phyloP scores from a whole-genome alignment of 192 early-diverging fungal genomes.

The Coemansia sp. region DNA sequence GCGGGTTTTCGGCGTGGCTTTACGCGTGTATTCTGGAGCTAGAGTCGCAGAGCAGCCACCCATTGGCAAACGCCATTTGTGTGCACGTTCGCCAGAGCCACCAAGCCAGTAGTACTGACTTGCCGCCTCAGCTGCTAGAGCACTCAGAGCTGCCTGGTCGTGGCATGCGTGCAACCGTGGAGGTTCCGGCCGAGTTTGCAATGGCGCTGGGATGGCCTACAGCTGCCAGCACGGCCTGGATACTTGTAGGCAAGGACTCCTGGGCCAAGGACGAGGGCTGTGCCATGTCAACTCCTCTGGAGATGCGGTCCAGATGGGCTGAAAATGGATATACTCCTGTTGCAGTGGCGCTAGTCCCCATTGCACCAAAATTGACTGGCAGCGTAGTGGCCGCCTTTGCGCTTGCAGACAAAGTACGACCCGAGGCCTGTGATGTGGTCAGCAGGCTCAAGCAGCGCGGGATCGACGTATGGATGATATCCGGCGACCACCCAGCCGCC shows the following conservation, averaged over 20 bases:
- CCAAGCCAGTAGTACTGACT: not conserved
- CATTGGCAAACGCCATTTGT: constrained; percentile 72
- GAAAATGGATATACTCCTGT: constrained; percentile 65
- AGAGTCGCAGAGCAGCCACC: constrained; percentile 85
- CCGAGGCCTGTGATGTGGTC: constrained; percentile 74
- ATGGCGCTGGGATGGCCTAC: constrained; percentile 27
- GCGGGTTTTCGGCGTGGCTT: constrained; percentile 51
- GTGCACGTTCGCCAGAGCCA: constrained; percentile 53
- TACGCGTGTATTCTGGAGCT: constrained; percentile 60
- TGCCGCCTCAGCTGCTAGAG: constrained; percentile 17
- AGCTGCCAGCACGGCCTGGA: constrained; percentile 7
- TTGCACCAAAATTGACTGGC: constrained; percentile 55
- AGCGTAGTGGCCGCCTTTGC: constrained; percentile 64
- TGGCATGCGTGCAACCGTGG: constrained; percentile 38
- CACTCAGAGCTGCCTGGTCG: constrained; percentile 44
- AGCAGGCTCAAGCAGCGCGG: constrained; percentile 67
- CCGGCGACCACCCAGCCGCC: constrained; percentile 84
- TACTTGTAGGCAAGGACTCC: constrained; percentile 68
- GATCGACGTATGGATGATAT: constrained; percentile 83
- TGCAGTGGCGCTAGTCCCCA: constrained; percentile 30
- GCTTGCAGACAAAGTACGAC: constrained; percentile 79
- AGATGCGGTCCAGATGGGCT: constrained; percentile 48
- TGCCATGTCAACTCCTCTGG: constrained; percentile 37
- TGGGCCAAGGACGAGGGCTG: constrained; percentile 62
- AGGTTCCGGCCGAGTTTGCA: constrained; percentile 14